A percentile compares a stretch with the other conserved stretches of the same genome.
phyloP scores from a whole-genome alignment of 768 basidiomycete genomes.

The Pleurotus djamor region DNA sequence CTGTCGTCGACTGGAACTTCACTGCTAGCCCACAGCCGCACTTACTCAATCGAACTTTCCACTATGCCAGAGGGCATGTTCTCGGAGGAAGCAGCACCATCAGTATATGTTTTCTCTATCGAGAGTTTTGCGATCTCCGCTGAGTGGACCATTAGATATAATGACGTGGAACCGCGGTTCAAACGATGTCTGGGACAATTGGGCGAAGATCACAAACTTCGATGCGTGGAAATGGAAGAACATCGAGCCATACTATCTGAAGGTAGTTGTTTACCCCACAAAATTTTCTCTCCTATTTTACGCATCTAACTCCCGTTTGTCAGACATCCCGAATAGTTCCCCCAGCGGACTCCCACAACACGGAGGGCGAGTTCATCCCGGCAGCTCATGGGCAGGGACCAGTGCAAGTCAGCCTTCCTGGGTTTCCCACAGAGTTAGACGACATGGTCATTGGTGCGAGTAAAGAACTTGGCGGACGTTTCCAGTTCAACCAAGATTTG shows the following conservation, averaged over 20 bases:
- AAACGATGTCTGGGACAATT: conserved; percentile 21
- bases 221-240: conserved; percentile 25
- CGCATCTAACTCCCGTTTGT: conserved; percentile 7
- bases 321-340: conserved; percentile 23
- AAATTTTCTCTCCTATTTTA: too few species aligned
- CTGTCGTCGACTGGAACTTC: conserved; percentile 23
- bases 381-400: conserved; percentile 21
- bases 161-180: conserved; percentile 22
- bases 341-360: conserved; percentile 25
- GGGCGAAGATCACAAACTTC: conserved; percentile 19
- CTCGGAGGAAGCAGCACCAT: conserved; percentile 15
- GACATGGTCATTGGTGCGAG: conserved; percentile 19
- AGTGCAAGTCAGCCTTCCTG: conserved; percentile 17
- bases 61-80: conserved; percentile 13
- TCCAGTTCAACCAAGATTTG: conserved; percentile 37
- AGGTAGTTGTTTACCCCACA: too few species aligned
- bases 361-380: conserved; percentile 22
- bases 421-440: conserved; percentile 15
- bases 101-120: conserved; percentile 11
- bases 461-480: conserved; percentile 25
- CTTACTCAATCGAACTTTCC: conserved; percentile 11
- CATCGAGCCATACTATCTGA: too few species aligned
- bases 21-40: conserved; percentile 15
- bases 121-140: too few species aligned
- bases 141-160: conserved; percentile 7